Evolutionary conservation across 257 asterid genomes (phyloP), one percentile per base, ranked within the genome.

Genomic region (Penstemon newberryi): DNA sequence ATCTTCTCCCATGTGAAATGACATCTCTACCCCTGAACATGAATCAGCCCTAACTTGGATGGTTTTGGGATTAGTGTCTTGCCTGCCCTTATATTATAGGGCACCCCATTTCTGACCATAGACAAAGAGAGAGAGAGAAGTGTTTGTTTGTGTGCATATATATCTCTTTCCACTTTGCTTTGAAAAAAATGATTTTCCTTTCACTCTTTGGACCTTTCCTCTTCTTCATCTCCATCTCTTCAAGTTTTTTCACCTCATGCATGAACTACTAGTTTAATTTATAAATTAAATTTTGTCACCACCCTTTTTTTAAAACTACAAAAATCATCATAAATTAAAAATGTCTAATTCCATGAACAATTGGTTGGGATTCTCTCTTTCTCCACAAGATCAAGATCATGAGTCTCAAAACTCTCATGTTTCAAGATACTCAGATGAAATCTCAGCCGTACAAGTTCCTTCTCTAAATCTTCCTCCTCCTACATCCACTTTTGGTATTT

Each of bases 281-380:
- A 25, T 25, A 25, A 25, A 25, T 25, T 25, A 25, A 25, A 25
- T 25, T 25, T 25, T 25, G 33, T 25, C 33, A 25, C 33, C 33
- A 25, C 33, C 33, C 33, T 25, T 25, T 25, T 1, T 25, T 25
- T 25, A 0, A 25, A 25, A 25, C 2, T 25, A 25, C 33, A 25
- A 25, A 25, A 25, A 25, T 25, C 33, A 25, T 25, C 33, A 25
- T 25, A 25, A 25, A 25, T 25, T 25, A 25, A 38, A 60, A 25
- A 77, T 82, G 83, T 75, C 63, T 56, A 25, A 25, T 25, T 80
- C 86, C 43, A 85, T 84, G 86, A 86, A 84, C 37, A 81, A 86
- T 79, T 89, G 96, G 96, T 74, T 89, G 37, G 90, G 92, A 4
- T 89, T 86, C 75, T 86, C 96, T 63, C 85, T 89, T 50, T 85